Conservation (phyloP, 2,329 filamentous ascomycete species). For the Clarireedia sp. region DNA sequence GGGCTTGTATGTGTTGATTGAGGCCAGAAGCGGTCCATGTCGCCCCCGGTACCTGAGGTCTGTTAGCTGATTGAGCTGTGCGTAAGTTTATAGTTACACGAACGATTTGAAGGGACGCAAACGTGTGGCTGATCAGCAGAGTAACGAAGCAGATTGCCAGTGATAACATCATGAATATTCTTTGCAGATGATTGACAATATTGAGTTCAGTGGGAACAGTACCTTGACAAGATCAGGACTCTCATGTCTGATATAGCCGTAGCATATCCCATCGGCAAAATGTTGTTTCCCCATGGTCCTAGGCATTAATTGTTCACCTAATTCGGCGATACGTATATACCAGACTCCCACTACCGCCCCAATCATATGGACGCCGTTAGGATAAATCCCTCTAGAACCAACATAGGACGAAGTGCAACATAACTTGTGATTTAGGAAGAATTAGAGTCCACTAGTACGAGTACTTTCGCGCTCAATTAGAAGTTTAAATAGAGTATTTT, state of each 20-base stretch:
- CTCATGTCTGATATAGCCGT: background rate
- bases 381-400: background rate
- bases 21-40: slow-evolving; percentile 26
- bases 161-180: background rate
- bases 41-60: slow-evolving; percentile 23
- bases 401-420: background rate
- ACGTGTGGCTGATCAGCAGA: background rate
- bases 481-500: background rate
- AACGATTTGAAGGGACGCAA: slow-evolving; percentile 7
- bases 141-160: background rate
- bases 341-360: background rate
- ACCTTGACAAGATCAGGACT: background rate
- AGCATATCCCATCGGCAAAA: background rate
- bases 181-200: too few relatives aligned
- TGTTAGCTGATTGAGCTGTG: background rate
- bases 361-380: background rate
- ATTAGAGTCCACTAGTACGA: background rate
- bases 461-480: background rate
- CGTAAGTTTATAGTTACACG: background rate
- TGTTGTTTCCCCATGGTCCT: too few relatives aligned
- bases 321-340: background rate
- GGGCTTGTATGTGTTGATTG: slow-evolving; percentile 55
- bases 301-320: background rate
- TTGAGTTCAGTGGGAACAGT: background rate
- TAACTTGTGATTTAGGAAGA: background rate